Evolutionary conservation across 2,329 filamentous ascomycete genomes (phyloP), one percentile per base, ranked within the genome.

Genomic region (Monosporascus sp.): DNA sequence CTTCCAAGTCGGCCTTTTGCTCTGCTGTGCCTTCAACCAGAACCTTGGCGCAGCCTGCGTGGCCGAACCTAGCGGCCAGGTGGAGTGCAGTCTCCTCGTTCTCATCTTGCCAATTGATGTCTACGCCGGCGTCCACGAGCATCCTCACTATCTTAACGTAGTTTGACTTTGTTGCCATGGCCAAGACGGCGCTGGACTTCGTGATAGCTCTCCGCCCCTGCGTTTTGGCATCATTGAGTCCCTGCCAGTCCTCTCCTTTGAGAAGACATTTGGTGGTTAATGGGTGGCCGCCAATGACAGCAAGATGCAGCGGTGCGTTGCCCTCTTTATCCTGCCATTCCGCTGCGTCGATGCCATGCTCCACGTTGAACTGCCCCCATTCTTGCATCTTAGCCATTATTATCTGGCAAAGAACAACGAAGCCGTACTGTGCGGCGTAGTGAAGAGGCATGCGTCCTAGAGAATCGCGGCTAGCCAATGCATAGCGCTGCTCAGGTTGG

Each of bases 301-400:
- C 91, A 45, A 99, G 81, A 73, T 99, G 93, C 43, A 99, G 76
- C 1, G 94, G 94, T 9, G 92, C 90, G 69, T 88, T 91, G 19
- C 94, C 93, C 64, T 97, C 94, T 20, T 85, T 82, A 67, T 99
- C 94, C 71, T 97, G 93, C 93, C 93, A 97, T 56, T 86, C 80
- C 1, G 84, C 79, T 0, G 90, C 88, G 68, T 97, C 93, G 49
- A 99, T 95, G 9, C 92, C 92, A 57, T 91, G 80, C 37, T 85
- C 83, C 27, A 92, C 85, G 64, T 96, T 82, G 65, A 96, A 96
- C 62, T 95, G 86, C 17, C 82, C 83, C 93, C 93, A 97, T 24
- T 85, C 81, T 67, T 93, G 89, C 85, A 99, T 92, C 64, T 88
- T 87, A 58, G 87, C 85, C 74, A 97, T 92, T 60, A 97, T 82